Evolutionary conservation across 2,329 filamentous ascomycete species (phyloP).

Genomic region (Apiospora aurea): DNA sequence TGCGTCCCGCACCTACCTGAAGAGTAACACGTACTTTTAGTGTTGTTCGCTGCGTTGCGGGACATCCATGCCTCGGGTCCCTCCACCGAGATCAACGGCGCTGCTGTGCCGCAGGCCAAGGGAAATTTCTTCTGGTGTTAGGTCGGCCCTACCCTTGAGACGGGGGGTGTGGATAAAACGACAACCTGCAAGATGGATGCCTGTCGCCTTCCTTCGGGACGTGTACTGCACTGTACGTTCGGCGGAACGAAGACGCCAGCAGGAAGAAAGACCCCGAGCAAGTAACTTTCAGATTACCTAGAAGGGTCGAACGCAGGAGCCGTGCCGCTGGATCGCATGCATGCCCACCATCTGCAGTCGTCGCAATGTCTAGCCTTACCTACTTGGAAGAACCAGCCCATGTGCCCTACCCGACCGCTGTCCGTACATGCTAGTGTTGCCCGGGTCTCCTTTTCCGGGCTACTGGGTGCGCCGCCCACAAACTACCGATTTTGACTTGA

Average conservation of each 20-base stretch:
- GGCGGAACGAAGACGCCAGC: background rate
- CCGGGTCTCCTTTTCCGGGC: background rate
- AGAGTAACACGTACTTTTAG: background rate
- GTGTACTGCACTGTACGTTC: background rate
- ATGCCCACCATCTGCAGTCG: background rate
- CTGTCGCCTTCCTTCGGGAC: background rate
- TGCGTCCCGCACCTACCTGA: background rate
- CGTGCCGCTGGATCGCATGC: background rate
- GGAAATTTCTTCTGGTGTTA: background rate
- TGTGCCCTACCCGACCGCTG: background rate
- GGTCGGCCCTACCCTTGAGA: background rate
- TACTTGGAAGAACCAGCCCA: background rate
- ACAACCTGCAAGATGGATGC: background rate
- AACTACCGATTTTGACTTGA: too few relatives aligned
- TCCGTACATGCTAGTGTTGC: too few relatives aligned
- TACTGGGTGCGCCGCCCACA: background rate
- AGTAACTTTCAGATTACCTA: background rate
- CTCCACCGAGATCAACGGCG: background rate
- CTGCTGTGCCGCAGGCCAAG: slow-evolving; percentile 14
- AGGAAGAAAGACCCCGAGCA: background rate
- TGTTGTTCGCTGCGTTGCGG: background rate
- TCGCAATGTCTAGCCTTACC: background rate
- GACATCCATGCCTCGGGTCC: background rate
- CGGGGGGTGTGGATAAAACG: background rate
- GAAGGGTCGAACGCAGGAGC: too few relatives aligned